Conservation (phyloP, 2,329 filamentous ascomycete genomes). For the Neoascochyta sp. region DNA sequence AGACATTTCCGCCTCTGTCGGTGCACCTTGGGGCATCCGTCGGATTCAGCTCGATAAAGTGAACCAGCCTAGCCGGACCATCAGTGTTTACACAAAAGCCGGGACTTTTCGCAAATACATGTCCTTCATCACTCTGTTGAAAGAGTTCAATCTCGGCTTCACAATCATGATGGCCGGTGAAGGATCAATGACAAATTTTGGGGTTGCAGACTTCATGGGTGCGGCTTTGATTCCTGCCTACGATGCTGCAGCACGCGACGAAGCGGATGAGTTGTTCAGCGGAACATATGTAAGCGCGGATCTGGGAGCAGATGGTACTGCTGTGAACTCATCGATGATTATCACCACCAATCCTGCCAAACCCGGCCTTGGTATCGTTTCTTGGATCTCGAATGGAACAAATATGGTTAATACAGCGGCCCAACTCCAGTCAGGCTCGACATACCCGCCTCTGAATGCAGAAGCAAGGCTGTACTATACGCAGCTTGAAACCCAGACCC, state of each 20-base stretch:
- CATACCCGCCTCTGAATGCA: constrained; percentile 2
- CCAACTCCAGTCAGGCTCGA: constrained; percentile 9
- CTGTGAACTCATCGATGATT: constrained; percentile 27
- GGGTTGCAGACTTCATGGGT: constrained; percentile 9
- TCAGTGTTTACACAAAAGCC: constrained; percentile 44
- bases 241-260: constrained; percentile 27
- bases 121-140: constrained; percentile 41
- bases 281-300: constrained; percentile 22
- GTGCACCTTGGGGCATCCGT: constrained; percentile 42
- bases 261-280: constrained; percentile 24
- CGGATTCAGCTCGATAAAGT: constrained; percentile 15
- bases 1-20: constrained; percentile 29
- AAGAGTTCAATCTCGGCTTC: constrained; percentile 46
- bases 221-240: constrained; percentile 16
- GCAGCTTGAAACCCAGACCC: constrained; percentile 12
- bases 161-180: constrained; percentile 38
- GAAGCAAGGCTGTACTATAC: constrained; percentile 22
- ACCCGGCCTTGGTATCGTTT: constrained; percentile 28
- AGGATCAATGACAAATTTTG: constrained; percentile 5
- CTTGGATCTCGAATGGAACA: constrained; percentile 32
- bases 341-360: constrained; percentile 21
- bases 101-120: constrained; percentile 44
- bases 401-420: constrained; percentile 24
- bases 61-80: constrained; percentile 7
- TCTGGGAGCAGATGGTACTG: constrained; percentile 2